Evolutionary conservation across 345 rosid genomes (phyloP), one percentile per base, ranked within the genome.

Genomic region (Arabidopsis thaliana): DNA sequence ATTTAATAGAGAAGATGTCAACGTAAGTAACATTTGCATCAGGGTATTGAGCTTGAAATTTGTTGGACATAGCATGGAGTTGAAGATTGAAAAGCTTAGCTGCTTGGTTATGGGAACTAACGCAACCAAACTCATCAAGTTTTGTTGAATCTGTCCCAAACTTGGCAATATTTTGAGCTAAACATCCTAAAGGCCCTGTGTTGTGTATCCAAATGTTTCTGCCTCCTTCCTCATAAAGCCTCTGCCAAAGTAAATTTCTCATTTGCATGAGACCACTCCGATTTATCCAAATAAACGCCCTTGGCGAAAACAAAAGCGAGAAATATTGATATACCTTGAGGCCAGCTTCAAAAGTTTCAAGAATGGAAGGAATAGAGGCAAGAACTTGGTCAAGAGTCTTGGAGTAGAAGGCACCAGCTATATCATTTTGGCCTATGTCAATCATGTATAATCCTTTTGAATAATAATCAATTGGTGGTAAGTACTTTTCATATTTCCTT

Each of bases 181-280:
- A 81, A 85, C 99, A 95, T 74, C 99, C 99, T 2, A 95, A 89
- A 53, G 97, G 99, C 59, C 94, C 96, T 1, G 99, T 90, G 79
- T 90, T 92, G 79, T 95, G 99, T 69, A 92, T 82, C 99, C 99
- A 95, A 16, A 95, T 87, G 68, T 90, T 87, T 70, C 96, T 88
- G 3, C 83, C 97, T 58, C 96, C 99, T 90, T 90, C 85, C 24
- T 88, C 96, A 68, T 95, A 84, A 56, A 95, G 53, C 51, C 74
- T 83, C 97, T 95, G 78, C 59, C 71, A 69, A 79, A 51, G 3
- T 20, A 5, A 41, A 16, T 30, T 20, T 38, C 1, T 9, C 2
- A 13, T 8, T n/a, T 44, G 67, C 9, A n/a, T 11, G 30, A 59
- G 46, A 60, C 23, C 1, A 16, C 32, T 59, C 0, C 0, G 1